Evolutionary conservation across 768 basidiomycete species (phyloP), one percentile per base, ranked within the genome.

Genomic region (Pilatotrama ljubarskyi): DNA sequence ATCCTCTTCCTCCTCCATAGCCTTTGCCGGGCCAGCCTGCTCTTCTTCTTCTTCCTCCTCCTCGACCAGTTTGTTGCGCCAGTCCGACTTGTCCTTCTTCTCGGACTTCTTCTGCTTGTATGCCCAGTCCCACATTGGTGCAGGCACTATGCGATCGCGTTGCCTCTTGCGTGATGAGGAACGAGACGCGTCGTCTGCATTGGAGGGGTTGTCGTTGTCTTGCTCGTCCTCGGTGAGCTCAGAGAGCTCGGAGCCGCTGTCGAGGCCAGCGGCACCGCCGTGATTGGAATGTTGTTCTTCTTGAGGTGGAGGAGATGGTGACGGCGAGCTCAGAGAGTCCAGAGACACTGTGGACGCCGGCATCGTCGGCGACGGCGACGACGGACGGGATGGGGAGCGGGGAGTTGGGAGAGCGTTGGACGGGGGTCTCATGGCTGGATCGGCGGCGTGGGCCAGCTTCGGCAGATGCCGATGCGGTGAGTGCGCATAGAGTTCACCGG

Each of bases 71-170:
- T 74, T 74, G 60, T 69, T 59, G 63, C 75, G 65, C 51, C 48
- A 58, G 56, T 70, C 49, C 61, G 68, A 62, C 72, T 72, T 72
- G 72, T 80, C 49, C 74, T 54, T 59, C 50, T 67, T 68, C 66
- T 71, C 71, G 42, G 61, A 49, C 56, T 68, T 70, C 55, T 62
- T 63, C 53, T 69, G 78, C 70, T 84, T 85, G 65, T 80, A 80
- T 14, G 85, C 90, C 91, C 91, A 93, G 24, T 82, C 90, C 91
- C 91, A 93, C 89, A 92, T 93, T 54, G 84, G 84, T 36, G 85
- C 85, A 26, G 91, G 89, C 0, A 90, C 85, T 60, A 91, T 78
- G 55, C 86, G 87, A 66, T 86, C 82, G 18, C 68, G 55, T n/a
- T 54, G 58, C 49, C 76, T 80, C 53, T 60, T 53, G 55, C 64